These are phyloP conservation scores for Ophiosphaerella narmari DNA, from an alignment of 2,329 filamentous ascomycete species.

Conservation along the genomic window DNA sequence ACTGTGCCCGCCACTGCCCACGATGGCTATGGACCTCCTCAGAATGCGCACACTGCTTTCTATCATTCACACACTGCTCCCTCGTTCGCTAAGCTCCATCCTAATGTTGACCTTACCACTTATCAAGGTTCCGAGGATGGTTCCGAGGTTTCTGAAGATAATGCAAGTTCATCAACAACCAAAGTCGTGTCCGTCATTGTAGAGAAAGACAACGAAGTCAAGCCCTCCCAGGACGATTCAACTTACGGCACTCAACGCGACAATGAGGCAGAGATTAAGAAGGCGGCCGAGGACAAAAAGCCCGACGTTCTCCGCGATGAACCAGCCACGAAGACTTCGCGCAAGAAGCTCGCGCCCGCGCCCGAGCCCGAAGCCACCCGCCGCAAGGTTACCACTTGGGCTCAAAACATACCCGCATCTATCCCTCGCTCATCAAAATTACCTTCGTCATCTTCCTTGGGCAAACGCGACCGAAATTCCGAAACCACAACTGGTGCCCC, in stretches of 20 bases:
- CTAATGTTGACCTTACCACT: background rate
- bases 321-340: background rate
- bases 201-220: background rate
- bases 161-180: background rate
- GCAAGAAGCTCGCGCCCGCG: background rate
- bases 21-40: background rate
- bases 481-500: background rate
- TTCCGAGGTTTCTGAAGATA: too few relatives aligned
- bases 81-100: background rate
- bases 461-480: background rate
- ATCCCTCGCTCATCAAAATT: background rate
- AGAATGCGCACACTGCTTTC: background rate
- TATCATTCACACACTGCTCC: background rate
- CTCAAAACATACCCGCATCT: background rate
- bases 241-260: background rate
- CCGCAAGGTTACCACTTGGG: background rate
- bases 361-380: background rate
- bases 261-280: too few relatives aligned
- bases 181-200: constrained; percentile 1
- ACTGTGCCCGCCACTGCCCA: background rate
- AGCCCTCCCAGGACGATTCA: background rate
- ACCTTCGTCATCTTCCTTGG: background rate
- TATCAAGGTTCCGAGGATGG: background rate
- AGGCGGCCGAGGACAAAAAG: background rate
- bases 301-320: background rate